Conservation (phyloP, 306 rosid species). For the Boehmeria nivea region DNA sequence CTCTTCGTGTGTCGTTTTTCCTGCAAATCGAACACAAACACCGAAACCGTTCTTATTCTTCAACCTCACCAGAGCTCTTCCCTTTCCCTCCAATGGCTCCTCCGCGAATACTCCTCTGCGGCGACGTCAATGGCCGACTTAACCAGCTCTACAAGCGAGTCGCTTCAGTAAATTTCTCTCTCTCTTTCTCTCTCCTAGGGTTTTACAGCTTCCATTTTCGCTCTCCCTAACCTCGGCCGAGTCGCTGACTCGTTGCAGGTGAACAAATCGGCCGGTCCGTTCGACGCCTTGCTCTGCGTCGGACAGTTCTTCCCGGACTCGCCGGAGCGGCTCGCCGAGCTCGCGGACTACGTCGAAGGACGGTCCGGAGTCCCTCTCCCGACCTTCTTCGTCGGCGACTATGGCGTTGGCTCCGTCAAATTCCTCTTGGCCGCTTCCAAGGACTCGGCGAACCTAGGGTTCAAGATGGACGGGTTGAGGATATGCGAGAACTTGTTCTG, state of each 20-base stretch:
- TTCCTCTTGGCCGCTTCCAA: conserved; percentile 51
- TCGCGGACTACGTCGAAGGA: conserved; percentile 55
- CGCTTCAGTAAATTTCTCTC: conserved; percentile 45
- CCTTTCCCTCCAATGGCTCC: conserved; percentile 54
- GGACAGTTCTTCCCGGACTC: conserved; percentile 95
- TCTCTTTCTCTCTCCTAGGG: conserved; percentile 6
- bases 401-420: conserved; percentile 74
- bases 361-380: conserved; percentile 63
- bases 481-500: conserved; percentile 70
- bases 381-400: conserved; percentile 89
- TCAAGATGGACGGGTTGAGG: conserved; percentile 88
- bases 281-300: conserved; percentile 81
- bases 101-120: conserved; percentile 76
- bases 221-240: conserved; percentile 4
- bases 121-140: conserved; percentile 75
- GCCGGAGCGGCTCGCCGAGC: conserved; percentile 55
- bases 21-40: background rate
- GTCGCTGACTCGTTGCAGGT: conserved; percentile 45
- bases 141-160: conserved; percentile 91
- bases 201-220: conserved; percentile 22
- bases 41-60: no score
- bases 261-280: conserved; percentile 95
- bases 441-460: conserved; percentile 57
- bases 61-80: background rate
- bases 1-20: no score